Evolutionary conservation across 2,329 filamentous ascomycete genomes (phyloP), one percentile per base, ranked within the genome.

Genomic region (Monosporascus sp.): DNA sequence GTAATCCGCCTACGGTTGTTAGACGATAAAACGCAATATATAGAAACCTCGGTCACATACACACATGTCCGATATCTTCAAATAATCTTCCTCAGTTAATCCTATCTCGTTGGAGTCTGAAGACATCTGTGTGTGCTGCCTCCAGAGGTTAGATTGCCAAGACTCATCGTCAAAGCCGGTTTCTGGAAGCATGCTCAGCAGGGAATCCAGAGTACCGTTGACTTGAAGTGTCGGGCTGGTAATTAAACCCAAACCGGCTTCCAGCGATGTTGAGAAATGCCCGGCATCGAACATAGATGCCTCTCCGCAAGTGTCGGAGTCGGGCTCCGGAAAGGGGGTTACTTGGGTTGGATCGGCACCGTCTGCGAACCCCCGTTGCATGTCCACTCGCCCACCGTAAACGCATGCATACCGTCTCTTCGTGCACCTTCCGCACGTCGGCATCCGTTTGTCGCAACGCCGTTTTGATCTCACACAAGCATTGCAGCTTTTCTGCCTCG

Each of bases 401-500:
- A 74, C 61, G 60, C 74, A 78, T 43, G 68, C 64, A 51, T 72
- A 67, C 19, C 69, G 68, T 64, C 73, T 75, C 60, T 68, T 70
- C 4, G 65, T 65, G 60, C 74, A 78, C 50, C 74, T 72, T 22
- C 69, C 69, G 61, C 74, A 78, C 46, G 65, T 64, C 17, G 75
- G 75, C 8, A 64, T 66, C 46, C 63, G 68, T 68, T 77, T 77
- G 61, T 78, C 74, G 63, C 75, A 78, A 55, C 74, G 70, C 49
- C 75, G 69, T 63, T 78, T 78, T 63, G 73, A 71, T 51, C 69
- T 69, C 48, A 78, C 75, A 59, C 75, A 78, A 51, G 74, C 70
- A 57, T 77, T 74, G 68, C 75, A 78, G 66, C 73, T 77, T 70
- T 75, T 77, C 60, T 77, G 75, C 55, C 74, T 67, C 79, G 71